These are phyloP conservation scores for Mycocalia duriaeana DNA, from an alignment of 1,284 basidiomycete species.

Conservation along the genomic window DNA sequence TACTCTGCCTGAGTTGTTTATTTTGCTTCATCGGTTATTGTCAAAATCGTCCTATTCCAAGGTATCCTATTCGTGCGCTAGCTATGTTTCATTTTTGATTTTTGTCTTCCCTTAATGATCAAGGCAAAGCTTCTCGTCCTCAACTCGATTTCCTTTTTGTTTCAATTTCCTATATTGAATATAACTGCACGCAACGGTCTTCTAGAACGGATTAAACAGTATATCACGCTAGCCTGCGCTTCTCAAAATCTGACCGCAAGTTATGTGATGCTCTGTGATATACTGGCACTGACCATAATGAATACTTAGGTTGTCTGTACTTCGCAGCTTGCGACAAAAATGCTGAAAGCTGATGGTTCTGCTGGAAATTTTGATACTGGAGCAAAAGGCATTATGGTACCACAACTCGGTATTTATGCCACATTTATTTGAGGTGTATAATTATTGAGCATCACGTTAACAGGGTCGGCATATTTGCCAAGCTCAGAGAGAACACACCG, in stretches of 20 bases:
- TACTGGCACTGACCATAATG: not conserved
- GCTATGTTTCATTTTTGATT: conserved; percentile 1
- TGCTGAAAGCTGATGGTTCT: conserved; percentile 57
- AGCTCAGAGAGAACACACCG: conserved; percentile 28
- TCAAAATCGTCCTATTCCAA: no score
- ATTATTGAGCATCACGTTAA: not conserved
- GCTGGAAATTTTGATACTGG: conserved; percentile 60
- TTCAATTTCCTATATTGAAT: conserved; percentile 42
- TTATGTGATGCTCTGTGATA: not conserved
- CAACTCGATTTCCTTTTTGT: conserved; percentile 62
- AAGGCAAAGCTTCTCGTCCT: conserved; percentile 59
- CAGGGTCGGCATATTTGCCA: conserved; percentile 36
- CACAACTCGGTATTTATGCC: conserved; percentile 48
- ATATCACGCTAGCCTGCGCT: conserved; percentile 44
- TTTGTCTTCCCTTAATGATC: not conserved
- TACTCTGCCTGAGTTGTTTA: conserved; percentile 49
- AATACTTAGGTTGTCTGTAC: conserved; percentile 53
- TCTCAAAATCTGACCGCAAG: conserved; percentile 49
- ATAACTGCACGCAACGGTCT: conserved; percentile 35
- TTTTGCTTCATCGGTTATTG: conserved; percentile 58
- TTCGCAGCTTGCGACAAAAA: conserved; percentile 64
- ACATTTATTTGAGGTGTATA: no score
- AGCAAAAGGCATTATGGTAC: conserved; percentile 55
- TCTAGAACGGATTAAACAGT: conserved; percentile 48
- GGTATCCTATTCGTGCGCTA: no score